These are phyloP conservation scores for Annulohypoxylon bovei DNA, from an alignment of 495 filamentous ascomycete genomes.

Conservation along the genomic window DNA sequence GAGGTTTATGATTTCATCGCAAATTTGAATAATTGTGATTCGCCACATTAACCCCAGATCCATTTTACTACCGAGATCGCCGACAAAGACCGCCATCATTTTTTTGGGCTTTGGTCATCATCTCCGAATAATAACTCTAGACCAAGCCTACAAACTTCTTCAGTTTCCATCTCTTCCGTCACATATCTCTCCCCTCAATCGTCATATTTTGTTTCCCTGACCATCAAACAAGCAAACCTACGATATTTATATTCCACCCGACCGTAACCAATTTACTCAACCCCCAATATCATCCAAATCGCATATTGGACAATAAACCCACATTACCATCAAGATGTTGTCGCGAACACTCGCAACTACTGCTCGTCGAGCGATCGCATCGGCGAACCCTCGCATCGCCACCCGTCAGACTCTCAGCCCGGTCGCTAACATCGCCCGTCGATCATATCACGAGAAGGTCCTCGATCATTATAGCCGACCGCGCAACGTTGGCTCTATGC, in stretches of 20 bases:
- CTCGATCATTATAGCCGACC: slow-evolving; percentile 95
- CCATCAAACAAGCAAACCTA: slow-evolving; percentile 2
- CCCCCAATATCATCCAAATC: not conserved
- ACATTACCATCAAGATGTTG: slow-evolving; percentile 35
- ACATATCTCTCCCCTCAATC: slow-evolving; percentile 10
- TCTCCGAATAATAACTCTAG: slow-evolving; percentile 22
- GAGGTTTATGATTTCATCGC: slow-evolving; percentile 46
- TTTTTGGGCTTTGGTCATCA: slow-evolving; percentile 30
- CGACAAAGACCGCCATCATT: slow-evolving; percentile 44
- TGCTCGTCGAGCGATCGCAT: slow-evolving; percentile 44
- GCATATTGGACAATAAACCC: not conserved
- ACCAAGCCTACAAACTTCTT: slow-evolving; percentile 11
- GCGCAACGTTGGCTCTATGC: slow-evolving; percentile 92
- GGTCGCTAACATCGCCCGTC: slow-evolving; percentile 52
- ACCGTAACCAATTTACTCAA: not conserved
- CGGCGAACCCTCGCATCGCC: slow-evolving; percentile 42
- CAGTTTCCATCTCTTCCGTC: slow-evolving; percentile 8
- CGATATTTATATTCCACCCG: not conserved
- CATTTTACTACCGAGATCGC: slow-evolving; percentile 49
- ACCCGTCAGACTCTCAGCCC: slow-evolving; percentile 52
- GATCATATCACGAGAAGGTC: slow-evolving; percentile 70
- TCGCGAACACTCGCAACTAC: slow-evolving; percentile 46
- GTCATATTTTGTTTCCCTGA: not conserved
- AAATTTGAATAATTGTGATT: slow-evolving; percentile 38
- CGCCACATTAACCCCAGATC: slow-evolving; percentile 36